Evolutionary conservation across 163 green algal genomes (phyloP), one percentile per base, ranked within the genome.

Genomic region (Chlamydomonas reinhardtii): DNA sequence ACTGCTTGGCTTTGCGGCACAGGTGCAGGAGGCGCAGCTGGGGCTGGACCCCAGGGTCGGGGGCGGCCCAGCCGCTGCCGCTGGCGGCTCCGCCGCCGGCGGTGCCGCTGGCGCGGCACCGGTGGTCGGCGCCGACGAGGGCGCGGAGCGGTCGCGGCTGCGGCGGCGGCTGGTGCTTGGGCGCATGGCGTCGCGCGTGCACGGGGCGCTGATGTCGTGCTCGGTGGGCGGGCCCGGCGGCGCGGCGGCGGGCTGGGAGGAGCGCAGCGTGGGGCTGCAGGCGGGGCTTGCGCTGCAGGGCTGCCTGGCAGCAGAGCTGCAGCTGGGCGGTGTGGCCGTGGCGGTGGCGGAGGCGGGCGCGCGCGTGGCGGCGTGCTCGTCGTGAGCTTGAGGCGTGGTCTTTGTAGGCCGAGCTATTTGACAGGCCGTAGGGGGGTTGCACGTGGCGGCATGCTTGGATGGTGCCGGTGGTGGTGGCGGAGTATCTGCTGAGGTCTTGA

Each of bases 311-410:
- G 32, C 77, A 31, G 77, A 85, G 65, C 72, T 86, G 69, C 70
- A 79, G 69, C 69, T 86, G 70, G 70, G 54, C 4, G 70, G 80
- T 9, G 37, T 86, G n/a, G 80, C 80, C 27, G 70, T 79, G 69
- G 80, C 80, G 54, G 80, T 86, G 80, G 80, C 80, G 56, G 80
- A 86, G 56, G 70, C 70, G 59, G 80, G 80, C 34, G 56, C 56
- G 34, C 25, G 80, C 34, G 80, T 86, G 34, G 56, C 70, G 32
- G 48, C 48, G 12, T 85, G 66, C 66, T 79, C 64, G 34, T 84
- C 76, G 25, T 83, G 56, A 32, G 35, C 24, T 52, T n/a, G n/a
- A n/a, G n/a, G n/a, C n/a, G n/a, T n/a, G n/a, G n/a, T n/a, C n/a
- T n/a, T n/a, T n/a, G n/a, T n/a, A n/a, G n/a, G n/a, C n/a, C n/a